Evolutionary conservation across 345 rosid species (phyloP).

Genomic region (Toxicodendron radicans): DNA sequence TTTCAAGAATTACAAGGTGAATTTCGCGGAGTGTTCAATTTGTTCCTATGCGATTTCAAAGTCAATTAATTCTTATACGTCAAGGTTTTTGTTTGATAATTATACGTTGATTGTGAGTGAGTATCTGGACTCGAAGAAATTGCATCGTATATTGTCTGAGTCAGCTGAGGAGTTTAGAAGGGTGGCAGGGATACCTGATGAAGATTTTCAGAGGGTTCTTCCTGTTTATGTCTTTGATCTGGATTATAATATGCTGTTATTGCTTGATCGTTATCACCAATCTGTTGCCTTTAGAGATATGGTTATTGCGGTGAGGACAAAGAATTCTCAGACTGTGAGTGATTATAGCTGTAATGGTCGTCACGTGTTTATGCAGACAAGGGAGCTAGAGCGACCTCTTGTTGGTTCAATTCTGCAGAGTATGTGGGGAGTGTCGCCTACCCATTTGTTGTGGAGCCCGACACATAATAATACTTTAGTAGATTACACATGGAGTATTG

Average conservation of each 20-base stretch:
- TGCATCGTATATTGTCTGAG: constrained; percentile 80
- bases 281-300: constrained; percentile 86
- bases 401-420: constrained; percentile 95
- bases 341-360: constrained; percentile 94
- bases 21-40: constrained; percentile 66
- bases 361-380: constrained; percentile 76
- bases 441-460: constrained; percentile 88
- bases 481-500: constrained; percentile 97
- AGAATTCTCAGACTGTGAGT: constrained; percentile 80
- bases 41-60: constrained; percentile 82
- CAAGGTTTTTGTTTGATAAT: constrained; percentile 95
- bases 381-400: constrained; percentile 81
- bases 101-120: constrained; percentile 93
- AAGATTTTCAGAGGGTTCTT: constrained; percentile 67
- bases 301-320: constrained; percentile 95
- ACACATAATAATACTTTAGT: constrained; percentile 75
- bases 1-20: constrained; percentile 60
- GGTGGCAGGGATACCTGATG: constrained; percentile 72
- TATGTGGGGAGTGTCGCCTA: constrained; percentile 98
- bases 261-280: constrained; percentile 91
- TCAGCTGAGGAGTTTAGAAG: constrained; percentile 81
- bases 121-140: constrained; percentile 91
- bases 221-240: constrained; percentile 97
- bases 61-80: constrained; percentile 82
- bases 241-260: constrained; percentile 56